Percentiles rank a stretch among this genome's conserved stretches.
Conservation (phyloP, 176 grass and related monocot genomes). For the Oryza glumipatula region DNA sequence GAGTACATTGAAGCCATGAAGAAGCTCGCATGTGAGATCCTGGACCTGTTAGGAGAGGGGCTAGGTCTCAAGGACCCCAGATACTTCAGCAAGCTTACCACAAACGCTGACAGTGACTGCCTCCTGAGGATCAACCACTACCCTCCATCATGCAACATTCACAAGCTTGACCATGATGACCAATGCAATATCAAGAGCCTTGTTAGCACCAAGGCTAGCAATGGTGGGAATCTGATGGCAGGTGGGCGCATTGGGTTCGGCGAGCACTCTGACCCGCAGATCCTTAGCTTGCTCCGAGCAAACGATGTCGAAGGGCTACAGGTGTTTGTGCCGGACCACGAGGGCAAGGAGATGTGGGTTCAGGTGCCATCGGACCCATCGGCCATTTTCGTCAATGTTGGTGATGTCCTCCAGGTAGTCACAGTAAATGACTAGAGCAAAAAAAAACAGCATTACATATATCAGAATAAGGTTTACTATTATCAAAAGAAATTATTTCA, state of each 20-base stretch:
- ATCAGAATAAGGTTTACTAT: slow-evolving; percentile 15
- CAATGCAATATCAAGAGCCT: slow-evolving; percentile 48
- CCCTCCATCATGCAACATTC: slow-evolving; percentile 52
- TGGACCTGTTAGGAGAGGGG: slow-evolving; percentile 84
- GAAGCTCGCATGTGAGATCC: slow-evolving; percentile 82
- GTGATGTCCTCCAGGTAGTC: slow-evolving; percentile 86
- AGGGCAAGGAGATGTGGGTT: slow-evolving; percentile 52
- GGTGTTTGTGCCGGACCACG: slow-evolving; percentile 40
- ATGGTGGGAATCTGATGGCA: neutral
- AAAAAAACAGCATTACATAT: slow-evolving; percentile 7
- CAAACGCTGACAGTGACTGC: slow-evolving; percentile 76
- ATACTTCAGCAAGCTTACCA: slow-evolving; percentile 68
- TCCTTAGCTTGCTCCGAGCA: slow-evolving; percentile 84
- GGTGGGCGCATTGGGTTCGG: slow-evolving; percentile 74
- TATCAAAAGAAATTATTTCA: neutral
- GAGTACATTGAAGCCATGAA: slow-evolving; percentile 79
- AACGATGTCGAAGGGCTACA: slow-evolving; percentile 86
- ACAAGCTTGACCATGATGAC: slow-evolving; percentile 55
- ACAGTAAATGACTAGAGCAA: slow-evolving; percentile 16
- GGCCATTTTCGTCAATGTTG: slow-evolving; percentile 80
- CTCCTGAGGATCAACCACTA: slow-evolving; percentile 96
- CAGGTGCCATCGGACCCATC: slow-evolving; percentile 73
- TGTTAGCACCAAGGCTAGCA: slow-evolving; percentile 31
- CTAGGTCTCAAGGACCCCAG: slow-evolving; percentile 68
- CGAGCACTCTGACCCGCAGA: slow-evolving; percentile 93